phyloP scores from a whole-genome alignment of 75 land plant species.

The Chamaecyparis obtusa region DNA sequence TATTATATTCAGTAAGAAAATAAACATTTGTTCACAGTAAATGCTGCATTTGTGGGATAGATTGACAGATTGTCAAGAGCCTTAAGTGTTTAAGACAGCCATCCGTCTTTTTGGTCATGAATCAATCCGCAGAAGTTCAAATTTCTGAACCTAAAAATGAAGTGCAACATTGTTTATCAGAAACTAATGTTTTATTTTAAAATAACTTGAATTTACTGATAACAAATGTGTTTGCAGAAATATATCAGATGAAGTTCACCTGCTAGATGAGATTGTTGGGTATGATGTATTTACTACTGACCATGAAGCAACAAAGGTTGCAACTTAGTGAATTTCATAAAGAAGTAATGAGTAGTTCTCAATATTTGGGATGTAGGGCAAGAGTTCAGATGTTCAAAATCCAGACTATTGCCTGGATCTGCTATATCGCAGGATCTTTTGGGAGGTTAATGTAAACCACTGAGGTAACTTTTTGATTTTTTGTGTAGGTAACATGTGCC shows the following conservation, averaged over 20 bases:
- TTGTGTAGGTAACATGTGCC: neutral
- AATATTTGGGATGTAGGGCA: constrained; percentile 41
- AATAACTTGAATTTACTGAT: neutral
- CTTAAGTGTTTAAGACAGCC: constrained; percentile 26
- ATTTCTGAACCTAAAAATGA: no score
- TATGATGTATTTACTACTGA: constrained; percentile 34
- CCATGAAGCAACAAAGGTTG: constrained; percentile 31
- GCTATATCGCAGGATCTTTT: neutral
- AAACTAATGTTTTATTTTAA: no score
- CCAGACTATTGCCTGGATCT: neutral
- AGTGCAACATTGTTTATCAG: no score
- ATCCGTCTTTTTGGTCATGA: no score
- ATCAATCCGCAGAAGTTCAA: no score
- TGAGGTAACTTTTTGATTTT: no score
- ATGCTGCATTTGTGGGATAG: constrained; percentile 33
- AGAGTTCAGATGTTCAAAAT: constrained; percentile 47
- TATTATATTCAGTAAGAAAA: constrained; percentile 31
- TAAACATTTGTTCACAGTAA: constrained; percentile 40
- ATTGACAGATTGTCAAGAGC: constrained; percentile 85
- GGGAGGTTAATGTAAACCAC: no score
- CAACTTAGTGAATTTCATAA: constrained; percentile 36
- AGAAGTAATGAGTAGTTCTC: constrained; percentile 59
- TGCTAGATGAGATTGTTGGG: constrained; percentile 65
- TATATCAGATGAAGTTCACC: constrained; percentile 54
- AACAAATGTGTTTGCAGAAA: constrained; percentile 60